Evolutionary conservation across 2,329 filamentous ascomycete species (phyloP).

Genomic region (Moelleriella libera): DNA sequence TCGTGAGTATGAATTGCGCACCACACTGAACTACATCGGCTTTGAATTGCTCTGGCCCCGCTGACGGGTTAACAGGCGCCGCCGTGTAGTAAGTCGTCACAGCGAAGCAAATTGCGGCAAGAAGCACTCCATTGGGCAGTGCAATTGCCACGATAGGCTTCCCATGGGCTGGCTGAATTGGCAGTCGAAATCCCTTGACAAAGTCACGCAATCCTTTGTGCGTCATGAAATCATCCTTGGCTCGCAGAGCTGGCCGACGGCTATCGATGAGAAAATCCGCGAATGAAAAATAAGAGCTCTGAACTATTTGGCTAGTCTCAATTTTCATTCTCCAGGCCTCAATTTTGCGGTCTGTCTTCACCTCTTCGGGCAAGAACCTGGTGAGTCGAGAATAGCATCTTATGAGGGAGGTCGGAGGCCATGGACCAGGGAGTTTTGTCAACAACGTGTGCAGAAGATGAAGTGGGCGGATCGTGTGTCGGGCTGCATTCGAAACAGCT

Average conservation of each 20-base stretch:
- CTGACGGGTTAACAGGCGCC: constrained; percentile 35
- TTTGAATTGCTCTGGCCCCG: constrained; percentile 33
- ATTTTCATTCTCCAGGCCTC: constrained; percentile 7
- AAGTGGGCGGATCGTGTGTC: constrained; percentile 11
- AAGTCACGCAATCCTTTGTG: constrained; percentile 17
- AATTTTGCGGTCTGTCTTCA: constrained; percentile 13
- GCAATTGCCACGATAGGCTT: constrained; percentile 35
- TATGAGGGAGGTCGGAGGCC: constrained; percentile 15
- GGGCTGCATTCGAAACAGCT: constrained; percentile 8
- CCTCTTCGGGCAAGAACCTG: constrained; percentile 20
- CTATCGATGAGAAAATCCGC: constrained; percentile 18
- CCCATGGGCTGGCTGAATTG: constrained; percentile 5
- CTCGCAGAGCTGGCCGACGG: constrained; percentile 14
- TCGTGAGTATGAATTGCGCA: constrained; percentile 31
- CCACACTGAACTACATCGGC: constrained; percentile 32
- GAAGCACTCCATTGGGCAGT: constrained; percentile 36
- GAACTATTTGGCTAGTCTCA: constrained; percentile 11
- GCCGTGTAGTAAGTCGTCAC: constrained; percentile 34
- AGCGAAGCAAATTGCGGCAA: constrained; percentile 35
- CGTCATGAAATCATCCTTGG: constrained; percentile 14
- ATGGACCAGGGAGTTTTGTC: constrained; percentile 11
- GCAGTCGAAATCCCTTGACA: constrained; percentile 17
- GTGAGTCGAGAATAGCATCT: constrained; percentile 19
- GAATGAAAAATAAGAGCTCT: constrained; percentile 21
- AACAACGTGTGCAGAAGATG: constrained; percentile 12